Base-by-base conservation (phyloP, 345 rosid genomes). In the Linum tenue region DNA sequence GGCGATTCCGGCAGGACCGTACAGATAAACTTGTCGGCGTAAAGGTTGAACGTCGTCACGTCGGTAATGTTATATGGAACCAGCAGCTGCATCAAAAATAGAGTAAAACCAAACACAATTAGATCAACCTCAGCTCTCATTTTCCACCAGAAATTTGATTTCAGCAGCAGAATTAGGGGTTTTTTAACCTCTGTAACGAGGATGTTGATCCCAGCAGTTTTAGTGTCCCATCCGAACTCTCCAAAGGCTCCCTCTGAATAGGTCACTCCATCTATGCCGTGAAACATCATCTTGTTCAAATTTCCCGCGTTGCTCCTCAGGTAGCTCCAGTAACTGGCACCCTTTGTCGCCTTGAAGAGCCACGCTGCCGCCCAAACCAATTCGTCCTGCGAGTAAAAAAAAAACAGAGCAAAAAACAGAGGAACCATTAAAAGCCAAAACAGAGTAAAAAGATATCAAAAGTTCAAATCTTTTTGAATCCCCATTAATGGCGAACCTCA, bases 1-100 rank as follows among this genome's bases (percentile, higher is more conserved):
- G 87, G 86, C 9, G 86, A 86, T 53, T 86, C 89, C 4, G 87
- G 87, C 70, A 86, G 66, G 36, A 80, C 36, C 3, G 80, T 57
- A 1, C 89, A 83, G 0, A 78, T 71, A 37, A 77, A 75, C 66
- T 74, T 75, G 70, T 86, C 71, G 1, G 87, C 86, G 5, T 67
- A 38, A 0, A 64, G 62, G 40, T 74, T 9, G 65, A 77, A 77
- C 22, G 73, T 76, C 51, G 40, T 10, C 5, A 39, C 6, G 53
- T 66, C 41, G 1, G 75, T 15, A 55, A 53, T 17, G 39, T 37
- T 44, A 22, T 37, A 40, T 3, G 59, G 65, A 69, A 40, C 9
- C 53, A 84, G 31, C 55, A 62, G 31, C 87, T 39, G 64, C 16
- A 5, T 37, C 2, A 39, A 61, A 61, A 15, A 37, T n/a, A 11